A percentile compares a stretch with the other conserved stretches of the same genome.
Conservation (phyloP, 1,284 basidiomycete species). For the Earliella scabrosa region DNA sequence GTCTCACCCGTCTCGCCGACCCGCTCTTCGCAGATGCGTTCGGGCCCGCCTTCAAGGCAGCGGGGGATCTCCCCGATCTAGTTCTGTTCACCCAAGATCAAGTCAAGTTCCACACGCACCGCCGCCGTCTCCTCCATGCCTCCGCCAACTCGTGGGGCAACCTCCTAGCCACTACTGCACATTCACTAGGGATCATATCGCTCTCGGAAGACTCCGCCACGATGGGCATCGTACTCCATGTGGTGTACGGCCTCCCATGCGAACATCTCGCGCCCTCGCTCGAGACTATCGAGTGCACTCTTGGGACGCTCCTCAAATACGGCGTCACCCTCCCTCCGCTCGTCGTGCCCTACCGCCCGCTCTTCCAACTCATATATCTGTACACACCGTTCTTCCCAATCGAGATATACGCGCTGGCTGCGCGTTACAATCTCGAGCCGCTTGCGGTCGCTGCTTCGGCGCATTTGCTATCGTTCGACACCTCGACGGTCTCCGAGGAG, state of each 20-base stretch:
- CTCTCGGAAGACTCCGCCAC: slow-evolving; percentile 4
- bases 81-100: slow-evolving; percentile 67
- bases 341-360: slow-evolving; percentile 22
- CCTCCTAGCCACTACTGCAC: slow-evolving; percentile 24
- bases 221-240: slow-evolving; percentile 38
- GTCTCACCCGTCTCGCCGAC: too few relatives aligned
- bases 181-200: slow-evolving; percentile 33
- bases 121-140: slow-evolving; percentile 31
- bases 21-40: too few relatives aligned
- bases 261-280: slow-evolving; percentile 28
- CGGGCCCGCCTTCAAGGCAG: slow-evolving; percentile 60
- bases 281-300: slow-evolving; percentile 25
- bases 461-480: slow-evolving; percentile 36
- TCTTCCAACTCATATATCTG: slow-evolving; percentile 32
- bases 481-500: slow-evolving; percentile 38
- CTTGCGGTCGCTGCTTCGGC: slow-evolving; percentile 38
- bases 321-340: slow-evolving; percentile 26
- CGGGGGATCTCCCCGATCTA: slow-evolving; percentile 53
- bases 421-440: slow-evolving; percentile 32
- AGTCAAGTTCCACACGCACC: slow-evolving; percentile 59
- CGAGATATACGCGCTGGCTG: slow-evolving; percentile 41
- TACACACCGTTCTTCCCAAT: slow-evolving; percentile 34
- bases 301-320: slow-evolving; percentile 33
- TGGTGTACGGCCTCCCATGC: slow-evolving; percentile 36
- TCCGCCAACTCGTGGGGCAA: slow-evolving; percentile 38